These are phyloP conservation scores for Cardamine chenopodiifolia DNA, from an alignment of 345 rosid species.

Conservation along the genomic window DNA sequence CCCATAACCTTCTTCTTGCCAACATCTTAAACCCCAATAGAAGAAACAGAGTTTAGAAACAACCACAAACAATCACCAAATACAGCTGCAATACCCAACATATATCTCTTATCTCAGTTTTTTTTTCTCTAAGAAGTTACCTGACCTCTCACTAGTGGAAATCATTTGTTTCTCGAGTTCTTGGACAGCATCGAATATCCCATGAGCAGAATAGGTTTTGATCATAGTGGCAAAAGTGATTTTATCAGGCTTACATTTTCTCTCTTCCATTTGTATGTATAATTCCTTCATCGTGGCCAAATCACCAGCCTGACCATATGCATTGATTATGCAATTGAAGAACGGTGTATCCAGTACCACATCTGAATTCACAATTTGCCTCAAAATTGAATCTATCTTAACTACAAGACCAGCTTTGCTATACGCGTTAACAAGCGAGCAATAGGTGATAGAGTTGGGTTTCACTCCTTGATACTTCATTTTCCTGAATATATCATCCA, in stretches of 20 bases:
- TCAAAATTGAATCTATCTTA: constrained; percentile 70
- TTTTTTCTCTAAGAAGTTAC: constrained; percentile 25
- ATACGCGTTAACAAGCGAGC: constrained; percentile 71
- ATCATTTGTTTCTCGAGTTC: constrained; percentile 57
- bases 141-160: constrained; percentile 42
- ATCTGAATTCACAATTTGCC: constrained; percentile 81
- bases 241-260: constrained; percentile 63
- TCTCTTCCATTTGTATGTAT: constrained; percentile 65
- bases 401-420: constrained; percentile 56
- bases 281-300: constrained; percentile 67
- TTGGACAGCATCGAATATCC: constrained; percentile 64
- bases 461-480: constrained; percentile 85
- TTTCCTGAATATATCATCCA: constrained; percentile 67
- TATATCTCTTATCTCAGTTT: constrained; percentile 7
- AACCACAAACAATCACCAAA: constrained; percentile 7
- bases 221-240: constrained; percentile 76
- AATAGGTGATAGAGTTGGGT: constrained; percentile 75
- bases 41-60: constrained; percentile 21
- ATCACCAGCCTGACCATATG: constrained; percentile 74
- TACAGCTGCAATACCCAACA: neutral
- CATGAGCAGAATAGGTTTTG: constrained; percentile 64
- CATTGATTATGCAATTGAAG: constrained; percentile 76
- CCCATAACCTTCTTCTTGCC: constrained; percentile 37
- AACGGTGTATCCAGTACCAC: constrained; percentile 74
- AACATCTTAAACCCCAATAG: constrained; percentile 17